Evolutionary conservation across 345 rosid genomes (phyloP).

Genomic region (Ceriops decandra): DNA sequence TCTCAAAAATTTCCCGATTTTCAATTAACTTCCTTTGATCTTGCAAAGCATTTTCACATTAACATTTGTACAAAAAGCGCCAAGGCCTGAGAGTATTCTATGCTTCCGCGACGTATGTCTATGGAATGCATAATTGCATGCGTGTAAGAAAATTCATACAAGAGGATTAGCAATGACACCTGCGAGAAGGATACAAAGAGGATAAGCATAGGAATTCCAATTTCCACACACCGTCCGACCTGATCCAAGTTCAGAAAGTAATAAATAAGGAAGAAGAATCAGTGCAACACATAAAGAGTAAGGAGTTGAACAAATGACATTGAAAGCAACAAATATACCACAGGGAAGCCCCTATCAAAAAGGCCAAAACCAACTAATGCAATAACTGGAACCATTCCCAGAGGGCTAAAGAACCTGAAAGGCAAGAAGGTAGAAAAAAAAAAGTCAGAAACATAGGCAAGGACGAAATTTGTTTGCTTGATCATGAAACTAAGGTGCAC

Average conservation of each 20-base stretch:
- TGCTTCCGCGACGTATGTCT: no score
- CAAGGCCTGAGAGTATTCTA: no score
- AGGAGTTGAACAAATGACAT: neutral
- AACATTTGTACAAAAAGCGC: no score
- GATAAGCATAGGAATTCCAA: conserved; percentile 88
- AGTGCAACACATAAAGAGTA: neutral
- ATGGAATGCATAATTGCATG: no score
- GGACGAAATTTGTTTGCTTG: neutral
- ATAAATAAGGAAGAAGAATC: neutral
- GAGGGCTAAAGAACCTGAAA: conserved; percentile 93
- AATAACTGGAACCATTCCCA: conserved; percentile 97
- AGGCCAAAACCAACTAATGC: conserved; percentile 87
- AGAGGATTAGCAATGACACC: conserved; percentile 36
- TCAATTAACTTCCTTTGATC: no score
- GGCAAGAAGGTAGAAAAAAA: neutral
- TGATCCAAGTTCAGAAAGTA: conserved; percentile 22
- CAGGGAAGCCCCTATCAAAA: conserved; percentile 96
- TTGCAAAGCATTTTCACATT: no score
- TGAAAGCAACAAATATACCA: conserved; percentile 44
- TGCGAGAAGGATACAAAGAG: conserved; percentile 78
- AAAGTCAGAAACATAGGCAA: neutral
- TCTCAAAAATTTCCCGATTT: no score
- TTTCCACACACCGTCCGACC: conserved; percentile 88
- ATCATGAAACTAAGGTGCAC: conserved; percentile 3
- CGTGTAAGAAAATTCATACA: neutral